These are phyloP conservation scores for Erodium maritimum DNA, from an alignment of 345 rosid genomes.

Conservation along the genomic window DNA sequence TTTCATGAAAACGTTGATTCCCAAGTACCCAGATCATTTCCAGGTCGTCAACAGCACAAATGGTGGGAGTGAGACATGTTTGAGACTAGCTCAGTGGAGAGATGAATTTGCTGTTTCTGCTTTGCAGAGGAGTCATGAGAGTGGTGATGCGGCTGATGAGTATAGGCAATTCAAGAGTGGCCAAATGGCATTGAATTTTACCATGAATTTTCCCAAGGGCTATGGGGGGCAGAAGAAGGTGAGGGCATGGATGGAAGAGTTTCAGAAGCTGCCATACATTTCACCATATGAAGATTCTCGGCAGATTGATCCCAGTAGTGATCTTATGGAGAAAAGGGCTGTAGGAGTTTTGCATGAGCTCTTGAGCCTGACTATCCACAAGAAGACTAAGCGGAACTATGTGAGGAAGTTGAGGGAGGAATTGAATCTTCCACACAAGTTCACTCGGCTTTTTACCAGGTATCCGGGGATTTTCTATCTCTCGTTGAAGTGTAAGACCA, in stretches of 20 bases:
- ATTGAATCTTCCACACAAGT: slow-evolving; percentile 70
- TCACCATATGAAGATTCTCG: slow-evolving; percentile 82
- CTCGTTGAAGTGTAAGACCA: slow-evolving; percentile 88
- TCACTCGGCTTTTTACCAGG: slow-evolving; percentile 77
- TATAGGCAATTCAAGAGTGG: slow-evolving; percentile 70
- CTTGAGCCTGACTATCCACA: slow-evolving; percentile 79
- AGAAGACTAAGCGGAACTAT: slow-evolving; percentile 94
- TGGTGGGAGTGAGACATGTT: slow-evolving; percentile 36
- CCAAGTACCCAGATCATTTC: slow-evolving; percentile 54
- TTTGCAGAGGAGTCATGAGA: slow-evolving; percentile 47
- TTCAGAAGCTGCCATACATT: slow-evolving; percentile 83
- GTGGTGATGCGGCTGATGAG: slow-evolving; percentile 27
- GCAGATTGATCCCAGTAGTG: slow-evolving; percentile 62
- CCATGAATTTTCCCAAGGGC: slow-evolving; percentile 88
- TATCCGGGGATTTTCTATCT: slow-evolving; percentile 95
- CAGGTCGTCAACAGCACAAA: slow-evolving; percentile 43
- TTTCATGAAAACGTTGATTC: slow-evolving; percentile 51
- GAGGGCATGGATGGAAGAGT: slow-evolving; percentile 92
- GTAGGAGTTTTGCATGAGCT: slow-evolving; percentile 90
- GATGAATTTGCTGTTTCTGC: slow-evolving; percentile 64
- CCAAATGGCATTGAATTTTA: slow-evolving; percentile 49
- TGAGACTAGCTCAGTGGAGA: slow-evolving; percentile 52
- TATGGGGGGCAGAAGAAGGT: slow-evolving; percentile 93
- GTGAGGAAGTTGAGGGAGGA: slow-evolving; percentile 80
- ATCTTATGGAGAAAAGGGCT: slow-evolving; percentile 93